Evolutionary conservation across 2,329 filamentous ascomycete species (phyloP).

Genomic region (Pseudopyricularia cyperi): DNA sequence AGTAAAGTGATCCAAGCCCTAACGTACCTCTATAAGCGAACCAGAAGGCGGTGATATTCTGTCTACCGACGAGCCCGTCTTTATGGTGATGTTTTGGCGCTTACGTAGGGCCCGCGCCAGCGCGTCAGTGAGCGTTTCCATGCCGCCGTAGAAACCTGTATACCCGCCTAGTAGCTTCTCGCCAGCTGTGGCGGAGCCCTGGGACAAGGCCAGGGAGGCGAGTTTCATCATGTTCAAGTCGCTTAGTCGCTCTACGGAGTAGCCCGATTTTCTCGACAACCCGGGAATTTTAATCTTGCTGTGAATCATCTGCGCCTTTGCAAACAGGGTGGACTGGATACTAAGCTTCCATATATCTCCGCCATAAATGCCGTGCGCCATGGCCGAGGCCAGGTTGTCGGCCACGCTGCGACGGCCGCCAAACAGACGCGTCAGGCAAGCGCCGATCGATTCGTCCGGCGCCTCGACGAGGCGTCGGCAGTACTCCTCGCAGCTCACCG

Average conservation of each 20-base stretch:
- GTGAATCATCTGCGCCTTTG: background rate
- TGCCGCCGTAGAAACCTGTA: conserved; percentile 43
- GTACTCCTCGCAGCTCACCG: background rate
- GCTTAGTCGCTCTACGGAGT: conserved; percentile 1
- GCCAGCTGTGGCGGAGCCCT: background rate
- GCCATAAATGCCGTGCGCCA: conserved; percentile 82
- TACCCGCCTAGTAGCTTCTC: conserved; percentile 9
- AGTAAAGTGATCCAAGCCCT: background rate
- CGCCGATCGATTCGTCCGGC: conserved; percentile 58
- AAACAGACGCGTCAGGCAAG: conserved; percentile 46
- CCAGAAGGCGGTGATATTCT: conserved; percentile 8
- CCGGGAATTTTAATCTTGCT: background rate
- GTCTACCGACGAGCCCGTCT: conserved; percentile 20
- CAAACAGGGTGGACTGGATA: conserved; percentile 18
- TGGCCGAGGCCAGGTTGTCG: conserved; percentile 63
- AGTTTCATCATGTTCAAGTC: conserved; percentile 1
- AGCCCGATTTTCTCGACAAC: background rate
- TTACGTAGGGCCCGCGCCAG: conserved; percentile 35
- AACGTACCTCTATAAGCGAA: conserved; percentile 27
- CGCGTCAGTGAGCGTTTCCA: conserved; percentile 44
- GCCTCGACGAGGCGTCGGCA: conserved; percentile 13
- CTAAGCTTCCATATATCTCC: conserved; percentile 77
- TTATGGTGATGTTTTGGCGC: conserved; percentile 48
- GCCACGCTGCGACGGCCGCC: conserved; percentile 35
- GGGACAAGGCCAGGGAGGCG: background rate